Base-by-base conservation (phyloP, 1,139 yeast species). In the Suhomyces bokatorum region DNA sequence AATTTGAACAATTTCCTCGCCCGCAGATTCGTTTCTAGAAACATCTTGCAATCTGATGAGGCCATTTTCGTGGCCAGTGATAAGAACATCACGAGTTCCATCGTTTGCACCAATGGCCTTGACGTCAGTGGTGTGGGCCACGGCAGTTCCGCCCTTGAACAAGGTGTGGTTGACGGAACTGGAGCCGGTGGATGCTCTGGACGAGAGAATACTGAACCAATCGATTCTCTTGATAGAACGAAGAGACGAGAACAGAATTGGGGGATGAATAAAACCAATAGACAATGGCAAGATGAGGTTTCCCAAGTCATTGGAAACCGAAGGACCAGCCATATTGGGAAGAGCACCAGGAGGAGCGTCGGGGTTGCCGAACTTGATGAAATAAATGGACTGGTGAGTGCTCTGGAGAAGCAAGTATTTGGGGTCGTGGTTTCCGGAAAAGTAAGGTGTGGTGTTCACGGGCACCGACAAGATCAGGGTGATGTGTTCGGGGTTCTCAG, bases 21-120 rank as follows among this genome's bases (percentile, higher is more conserved):
- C 89, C 48, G 77, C 85, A 14, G 81, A 67, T 54, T 87, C 96
- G 24, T 87, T 87, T 50, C 84, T 81, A 0, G 96, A 82, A 1
- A 90, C 84, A 63, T 91, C 97, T 77, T 88, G 83, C 16, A 93
- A 63, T 50, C 95, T 75, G 0, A 93, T 81, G 17, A 80, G 73
- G 0, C 97, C 98, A 57, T 85, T 83, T 31, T 78, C 77, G 61
- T 89, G 97, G 1, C 97, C 98, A 0, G 96, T 81, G 2, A 87
- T 77, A 39, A 86, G 64, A 2, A 89, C 86, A 30, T 81, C 77
- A 32, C 93, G 77, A 35, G 51, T 53, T 9, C 73, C 70, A 41
- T 81, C 87, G 52, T 75, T 79, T 9, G 75, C 68, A 13, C 93
- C 82, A 29, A 81, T 57, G 9, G 80, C 73, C 40, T 73, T 73